Evolutionary conservation across 164 flowering plant genomes (phyloP).

Genomic region (Cinnamomum chago): DNA sequence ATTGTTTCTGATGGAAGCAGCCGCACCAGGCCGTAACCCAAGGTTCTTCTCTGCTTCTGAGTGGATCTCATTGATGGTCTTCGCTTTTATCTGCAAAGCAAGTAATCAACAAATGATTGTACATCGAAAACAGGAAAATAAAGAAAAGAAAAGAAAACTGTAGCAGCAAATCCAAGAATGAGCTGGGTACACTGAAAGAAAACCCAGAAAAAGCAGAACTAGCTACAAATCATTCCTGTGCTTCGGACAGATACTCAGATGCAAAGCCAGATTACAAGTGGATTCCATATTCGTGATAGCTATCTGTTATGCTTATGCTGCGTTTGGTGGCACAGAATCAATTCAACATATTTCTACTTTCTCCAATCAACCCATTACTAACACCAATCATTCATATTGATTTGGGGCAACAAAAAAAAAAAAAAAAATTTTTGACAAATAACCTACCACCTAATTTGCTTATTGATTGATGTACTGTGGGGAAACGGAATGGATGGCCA

Average conservation of each 20-base stretch:
- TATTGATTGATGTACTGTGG: no score
- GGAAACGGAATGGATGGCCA: no score
- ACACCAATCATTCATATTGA: not conserved
- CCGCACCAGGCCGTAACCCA: constrained; percentile 88
- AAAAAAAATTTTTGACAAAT: no score
- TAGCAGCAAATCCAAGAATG: not conserved
- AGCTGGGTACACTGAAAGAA: no score
- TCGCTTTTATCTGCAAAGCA: constrained; percentile 69
- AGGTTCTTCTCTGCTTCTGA: constrained; percentile 88
- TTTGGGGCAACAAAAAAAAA: not conserved
- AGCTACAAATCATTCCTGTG: no score
- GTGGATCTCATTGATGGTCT: constrained; percentile 90
- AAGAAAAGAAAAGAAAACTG: not conserved
- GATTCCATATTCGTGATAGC: not conserved
- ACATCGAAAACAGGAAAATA: not conserved
- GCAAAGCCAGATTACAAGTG: not conserved
- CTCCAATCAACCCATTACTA: no score
- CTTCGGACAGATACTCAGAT: no score
- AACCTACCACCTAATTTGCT: not conserved
- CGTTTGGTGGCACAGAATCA: not conserved
- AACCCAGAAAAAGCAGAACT: no score
- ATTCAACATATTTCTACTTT: not conserved
- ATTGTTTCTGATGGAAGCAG: constrained; percentile 64
- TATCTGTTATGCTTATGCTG: no score
- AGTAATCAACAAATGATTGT: not conserved